Conservation (phyloP, 352 stramenopile genomes). For the Pythium grandisporangium region DNA sequence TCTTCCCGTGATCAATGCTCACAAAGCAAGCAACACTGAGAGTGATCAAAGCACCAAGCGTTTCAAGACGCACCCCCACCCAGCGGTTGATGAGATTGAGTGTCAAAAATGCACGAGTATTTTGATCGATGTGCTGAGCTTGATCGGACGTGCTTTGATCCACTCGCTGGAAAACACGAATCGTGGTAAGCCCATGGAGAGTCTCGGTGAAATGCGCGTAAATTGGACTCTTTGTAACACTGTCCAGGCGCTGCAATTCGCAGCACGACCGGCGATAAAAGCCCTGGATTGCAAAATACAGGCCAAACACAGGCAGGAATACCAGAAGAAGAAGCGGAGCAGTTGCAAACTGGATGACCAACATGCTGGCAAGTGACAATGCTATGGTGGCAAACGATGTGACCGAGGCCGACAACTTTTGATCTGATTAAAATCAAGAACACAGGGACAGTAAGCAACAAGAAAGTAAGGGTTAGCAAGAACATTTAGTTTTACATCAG, state of each 20-base stretch:
- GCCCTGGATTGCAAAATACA: constrained; percentile 58
- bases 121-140: constrained; percentile 41
- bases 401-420: constrained; percentile 40
- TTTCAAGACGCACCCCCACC: constrained; percentile 91
- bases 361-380: constrained; percentile 39
- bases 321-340: constrained; percentile 37
- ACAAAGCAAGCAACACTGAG: constrained; percentile 85
- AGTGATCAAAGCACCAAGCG: constrained; percentile 85
- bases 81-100: constrained; percentile 92
- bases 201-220: constrained; percentile 92
- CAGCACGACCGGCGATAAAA: constrained; percentile 63
- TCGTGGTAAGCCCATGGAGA: constrained; percentile 53
- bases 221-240: constrained; percentile 71
- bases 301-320: constrained; percentile 47
- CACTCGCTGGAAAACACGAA: constrained; percentile 59
- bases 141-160: constrained; percentile 20
- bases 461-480: no score
- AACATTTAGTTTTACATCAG: no score
- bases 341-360: constrained; percentile 33
- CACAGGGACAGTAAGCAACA: background rate
- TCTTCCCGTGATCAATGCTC: constrained; percentile 33
- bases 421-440: no score
- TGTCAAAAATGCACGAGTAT: constrained; percentile 85
- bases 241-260: constrained; percentile 57
- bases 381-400: constrained; percentile 35